These are phyloP conservation scores for Brettanomyces naardenensis DNA, from an alignment of 805 yeast species.

Conservation along the genomic window DNA sequence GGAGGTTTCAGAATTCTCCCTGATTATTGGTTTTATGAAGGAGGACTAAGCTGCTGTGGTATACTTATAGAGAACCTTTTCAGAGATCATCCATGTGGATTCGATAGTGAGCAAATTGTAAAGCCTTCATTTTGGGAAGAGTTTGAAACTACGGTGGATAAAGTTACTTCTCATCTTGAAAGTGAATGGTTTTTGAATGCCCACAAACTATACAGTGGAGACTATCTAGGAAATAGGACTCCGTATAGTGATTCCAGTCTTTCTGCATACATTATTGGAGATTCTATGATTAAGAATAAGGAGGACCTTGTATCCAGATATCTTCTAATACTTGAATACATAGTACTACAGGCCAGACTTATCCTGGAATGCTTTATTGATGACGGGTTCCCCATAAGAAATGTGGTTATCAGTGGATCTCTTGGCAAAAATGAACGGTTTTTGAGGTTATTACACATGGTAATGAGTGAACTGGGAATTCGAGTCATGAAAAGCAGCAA, in stretches of 20 bases:
- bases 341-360: slow-evolving; percentile 42
- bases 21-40: slow-evolving; percentile 34
- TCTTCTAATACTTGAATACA: slow-evolving; percentile 39
- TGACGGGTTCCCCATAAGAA: slow-evolving; percentile 18
- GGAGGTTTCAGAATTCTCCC: slow-evolving; percentile 43
- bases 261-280: slow-evolving; percentile 44
- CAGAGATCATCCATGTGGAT: slow-evolving; percentile 27
- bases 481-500: background rate
- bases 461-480: slow-evolving; percentile 11
- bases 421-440: slow-evolving; percentile 42
- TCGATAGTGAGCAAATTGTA: slow-evolving; percentile 4
- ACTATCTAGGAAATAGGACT: slow-evolving; percentile 50
- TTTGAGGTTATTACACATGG: slow-evolving; percentile 22
- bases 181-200: slow-evolving; percentile 10
- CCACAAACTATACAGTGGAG: slow-evolving; percentile 43
- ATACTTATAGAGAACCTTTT: slow-evolving; percentile 41
- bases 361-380: slow-evolving; percentile 26
- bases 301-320: slow-evolving; percentile 33
- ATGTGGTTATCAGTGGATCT: slow-evolving; percentile 42
- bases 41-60: slow-evolving; percentile 57
- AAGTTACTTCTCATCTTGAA: slow-evolving; percentile 8
- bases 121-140: background rate
- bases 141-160: slow-evolving; percentile 1
- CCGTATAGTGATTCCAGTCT: slow-evolving; percentile 43
- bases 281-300: slow-evolving; percentile 28